Evolutionary conservation across 1,284 basidiomycete genomes (phyloP), one percentile per base, ranked within the genome.

Genomic region (Uromyces viciae-fabae): DNA sequence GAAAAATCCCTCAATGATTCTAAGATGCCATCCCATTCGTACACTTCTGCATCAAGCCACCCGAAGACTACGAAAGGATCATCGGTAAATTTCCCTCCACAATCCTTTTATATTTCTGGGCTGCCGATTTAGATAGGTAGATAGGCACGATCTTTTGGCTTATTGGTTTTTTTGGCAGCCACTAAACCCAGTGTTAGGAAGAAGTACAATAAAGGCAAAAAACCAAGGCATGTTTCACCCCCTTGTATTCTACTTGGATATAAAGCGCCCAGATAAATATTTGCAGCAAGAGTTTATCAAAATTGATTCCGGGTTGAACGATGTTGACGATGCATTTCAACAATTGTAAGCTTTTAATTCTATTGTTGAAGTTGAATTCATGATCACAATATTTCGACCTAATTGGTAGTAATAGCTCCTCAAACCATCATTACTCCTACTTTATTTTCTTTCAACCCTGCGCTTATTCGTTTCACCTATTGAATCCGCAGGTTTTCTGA

Each of bases 241-340:
- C 11, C 71, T 73, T n/a, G 52, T 73, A 40, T 73, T 73, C 52
- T 73, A 73, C 52, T 11, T 73, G 33, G 71, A 73, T 73, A 38
- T 17, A 28, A 28, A 42, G 22, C 31, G n/a, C n/a, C n/a, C n/a
- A n/a, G n/a, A n/a, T n/a, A n/a, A n/a, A n/a, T n/a, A n/a, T n/a
- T n/a, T n/a, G n/a, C n/a, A n/a, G n/a, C n/a, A n/a, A n/a, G n/a
- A n/a, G n/a, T n/a, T n/a, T n/a, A n/a, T n/a, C n/a, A n/a, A n/a
- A n/a, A n/a, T n/a, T n/a, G n/a, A n/a, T n/a, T n/a, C 17, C 15
- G 9, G 17, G 9, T 43, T 19, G 28, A 28, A 49, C 40, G 33
- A 28, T 49, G 33, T 15, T 22, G 52, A 73, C 28, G 22, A 33
- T 31, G 38, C 54, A 73, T 73, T 52, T 25, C 40, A 15, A 28